Evolutionary conservation across 2,329 filamentous ascomycete species (phyloP), one percentile per base, ranked within the genome.

Genomic region (Coniella lustricola): DNA sequence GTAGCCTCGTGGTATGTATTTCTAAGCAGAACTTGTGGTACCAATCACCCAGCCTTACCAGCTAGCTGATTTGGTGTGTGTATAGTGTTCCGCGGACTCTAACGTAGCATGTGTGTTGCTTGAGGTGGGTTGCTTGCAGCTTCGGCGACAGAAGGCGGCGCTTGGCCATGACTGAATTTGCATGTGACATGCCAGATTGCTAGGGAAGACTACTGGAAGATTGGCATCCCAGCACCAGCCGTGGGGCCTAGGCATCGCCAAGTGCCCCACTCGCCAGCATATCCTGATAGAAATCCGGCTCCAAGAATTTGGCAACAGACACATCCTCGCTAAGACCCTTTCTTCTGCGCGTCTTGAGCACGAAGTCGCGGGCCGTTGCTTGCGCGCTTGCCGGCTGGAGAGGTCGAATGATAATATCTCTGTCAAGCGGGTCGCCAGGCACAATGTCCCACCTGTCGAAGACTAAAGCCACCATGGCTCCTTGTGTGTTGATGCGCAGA

Each of bases 381-480:
- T 94, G 89, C 44, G 88, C 87, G 46, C 79, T 79, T 1, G 93
- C 93, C 54, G 90, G 89, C 67, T 97, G 90, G 55, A 98, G 73
- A 4, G 90, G 88, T 43, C 87, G 76, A 48, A 93, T 72, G 56
- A 89, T 81, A 54, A 94, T 83, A 53, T 90, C 86, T 61, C 84
- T 85, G 66, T 98, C 93, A 31, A 98, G 76, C 35, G 93, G 93
- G 66, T 98, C 93, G 48, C 93, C 93, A 2, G 93, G 93, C 1
- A 98, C 91, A 53, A 97, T 88, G 61, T 79, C 90, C 93, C 93
- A 98, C 56, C 87, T 83, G 63, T 98, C 93, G 66, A 98, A 98
- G 12, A 95, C 89, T 32, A 98, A 76, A 59, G 84, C 90, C 46
- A 97, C 82, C 61, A 88, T 90, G 48, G 90, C 90, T 45, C 93